Percentiles rank a stretch among this genome's conserved stretches.
phyloP scores from a whole-genome alignment of 1,284 basidiomycete species.

The Moesziomyces sp. region DNA sequence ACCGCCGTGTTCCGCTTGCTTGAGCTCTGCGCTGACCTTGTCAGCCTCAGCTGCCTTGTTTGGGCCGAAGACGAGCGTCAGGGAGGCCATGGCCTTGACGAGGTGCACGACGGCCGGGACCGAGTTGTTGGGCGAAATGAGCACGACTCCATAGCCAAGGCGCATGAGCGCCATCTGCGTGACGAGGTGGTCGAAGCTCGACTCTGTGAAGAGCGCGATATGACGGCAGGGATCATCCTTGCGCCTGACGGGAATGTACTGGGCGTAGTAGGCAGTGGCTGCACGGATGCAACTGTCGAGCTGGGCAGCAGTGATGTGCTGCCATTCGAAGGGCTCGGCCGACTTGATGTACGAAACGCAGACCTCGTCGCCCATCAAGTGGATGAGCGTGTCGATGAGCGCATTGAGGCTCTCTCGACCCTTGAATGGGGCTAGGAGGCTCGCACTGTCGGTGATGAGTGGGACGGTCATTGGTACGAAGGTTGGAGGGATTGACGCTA shows the following conservation, averaged over 20 bases:
- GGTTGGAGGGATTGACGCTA: background rate
- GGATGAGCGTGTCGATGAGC: constrained; percentile 27
- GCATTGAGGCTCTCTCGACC: constrained; percentile 28
- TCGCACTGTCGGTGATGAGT: constrained; percentile 15
- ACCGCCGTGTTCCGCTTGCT: constrained; percentile 2
- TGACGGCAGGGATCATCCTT: constrained; percentile 15
- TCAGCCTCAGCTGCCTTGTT: constrained; percentile 10
- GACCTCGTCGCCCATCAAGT: background rate
- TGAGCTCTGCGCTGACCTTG: constrained; percentile 4
- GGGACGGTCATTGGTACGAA: constrained; percentile 12
- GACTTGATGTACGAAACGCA: constrained; percentile 34
- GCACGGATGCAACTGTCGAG: constrained; percentile 32
- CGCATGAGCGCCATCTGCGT: constrained; percentile 35
- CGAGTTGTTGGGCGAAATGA: constrained; percentile 54
- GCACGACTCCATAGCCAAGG: constrained; percentile 31
- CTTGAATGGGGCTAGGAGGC: constrained; percentile 28
- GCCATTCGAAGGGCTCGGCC: constrained; percentile 36
- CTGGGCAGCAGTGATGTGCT: constrained; percentile 16
- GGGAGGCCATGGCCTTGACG: constrained; percentile 21
- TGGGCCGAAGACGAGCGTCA: constrained; percentile 4
- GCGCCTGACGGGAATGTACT: constrained; percentile 11
- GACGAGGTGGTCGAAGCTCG: constrained; percentile 24
- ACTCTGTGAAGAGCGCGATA: constrained; percentile 24
- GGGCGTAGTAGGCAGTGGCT: constrained; percentile 34
- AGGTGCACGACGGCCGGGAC: constrained; percentile 40